Conservation (phyloP, 257 asterid species). For the Nicotiana otophora region DNA sequence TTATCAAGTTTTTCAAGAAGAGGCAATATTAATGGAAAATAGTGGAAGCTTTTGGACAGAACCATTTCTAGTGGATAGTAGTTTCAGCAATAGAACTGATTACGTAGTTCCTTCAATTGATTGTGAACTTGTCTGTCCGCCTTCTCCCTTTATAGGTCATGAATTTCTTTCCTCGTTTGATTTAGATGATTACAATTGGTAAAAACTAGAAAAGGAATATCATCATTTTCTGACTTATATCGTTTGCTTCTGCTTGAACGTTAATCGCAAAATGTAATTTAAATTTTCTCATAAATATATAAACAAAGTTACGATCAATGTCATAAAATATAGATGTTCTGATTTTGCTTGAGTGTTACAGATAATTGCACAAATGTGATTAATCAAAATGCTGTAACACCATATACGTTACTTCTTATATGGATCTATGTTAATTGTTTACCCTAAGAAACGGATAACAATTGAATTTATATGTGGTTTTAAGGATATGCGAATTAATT, state of each 20-base stretch:
- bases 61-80: conserved; percentile 3
- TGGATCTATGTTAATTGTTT: too few species aligned
- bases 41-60: conserved; percentile 13
- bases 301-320: too few species aligned
- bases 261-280: too few species aligned
- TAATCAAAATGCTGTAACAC: too few species aligned
- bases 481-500: too few species aligned
- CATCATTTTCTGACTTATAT: not conserved
- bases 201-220: not conserved
- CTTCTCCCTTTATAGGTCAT: conserved; percentile 17
- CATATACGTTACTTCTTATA: too few species aligned
- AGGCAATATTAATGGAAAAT: not conserved
- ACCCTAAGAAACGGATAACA: too few species aligned
- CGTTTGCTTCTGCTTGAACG: not conserved
- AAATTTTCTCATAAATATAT: too few species aligned
- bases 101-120: not conserved
- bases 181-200: not conserved
- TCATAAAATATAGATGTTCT: too few species aligned
- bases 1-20: not conserved
- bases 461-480: too few species aligned
- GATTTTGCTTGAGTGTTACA: too few species aligned
- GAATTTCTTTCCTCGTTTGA: conserved; percentile 17
- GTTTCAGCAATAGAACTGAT: not conserved
- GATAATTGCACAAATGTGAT: too few species aligned
- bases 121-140: conserved; percentile 18